Evolutionary conservation across 2,329 filamentous ascomycete species (phyloP), one percentile per base, ranked within the genome.

Genomic region (Trichoderma sp.): DNA sequence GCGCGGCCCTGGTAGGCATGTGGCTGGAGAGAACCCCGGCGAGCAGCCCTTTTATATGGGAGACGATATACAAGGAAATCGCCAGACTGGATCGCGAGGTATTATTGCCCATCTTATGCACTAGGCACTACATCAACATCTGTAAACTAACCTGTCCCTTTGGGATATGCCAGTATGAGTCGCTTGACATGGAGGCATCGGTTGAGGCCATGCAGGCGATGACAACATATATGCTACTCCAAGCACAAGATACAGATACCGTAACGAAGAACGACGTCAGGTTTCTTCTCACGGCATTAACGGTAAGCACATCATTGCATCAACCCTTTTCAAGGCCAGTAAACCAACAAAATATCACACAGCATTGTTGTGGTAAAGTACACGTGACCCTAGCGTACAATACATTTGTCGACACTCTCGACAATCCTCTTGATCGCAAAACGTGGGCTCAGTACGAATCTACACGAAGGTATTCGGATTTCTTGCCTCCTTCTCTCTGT

Each of bases 41-140:
- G 1, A 73, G 65, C 39, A 69, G 66, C 8, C 21, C 34, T 10
- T 73, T 70, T 43, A 66, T 74, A 4, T 74, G 73, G 73, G 68
- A 52, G 21, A 71, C 64, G 6, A 73, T 74, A 21, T 72, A 74
- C 13, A 58, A 65, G 1, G 73, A 74, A 30, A n/a, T 59, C 4
- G 54, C n/a, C 0, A 69, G 68, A 32, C 28, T 74, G 4, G 49
- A 56, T 7, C 24, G 28, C 7, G 70, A 71, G 65, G 73, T 74
- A 63, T n/a, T 54, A n/a, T 16, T 1, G 21, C 11, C 2, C 2
- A 43, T 43, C n/a, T 21, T 6, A 24, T 7, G 0, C n/a, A n/a
- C n/a, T n/a, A n/a, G n/a, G n/a, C n/a, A n/a, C n/a, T n/a, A n/a
- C n/a, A n/a, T n/a, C n/a, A n/a, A n/a, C n/a, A n/a, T 16, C 6